phyloP scores from a whole-genome alignment of 176 grass and related monocot species.

The Oryza punctata region DNA sequence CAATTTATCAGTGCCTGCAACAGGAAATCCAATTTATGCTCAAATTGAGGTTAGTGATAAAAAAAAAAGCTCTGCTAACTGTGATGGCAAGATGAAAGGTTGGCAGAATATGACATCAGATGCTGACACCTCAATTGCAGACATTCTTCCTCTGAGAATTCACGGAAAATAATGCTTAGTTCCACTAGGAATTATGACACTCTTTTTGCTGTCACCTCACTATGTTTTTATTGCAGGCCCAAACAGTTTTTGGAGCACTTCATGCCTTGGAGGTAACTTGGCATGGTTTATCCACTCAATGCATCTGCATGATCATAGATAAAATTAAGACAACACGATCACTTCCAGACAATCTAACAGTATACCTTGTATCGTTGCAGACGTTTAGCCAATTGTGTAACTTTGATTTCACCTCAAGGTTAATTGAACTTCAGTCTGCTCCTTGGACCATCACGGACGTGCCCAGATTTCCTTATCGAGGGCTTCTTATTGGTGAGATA shows the following conservation, averaged over 20 bases:
- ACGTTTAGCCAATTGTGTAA: constrained; percentile 92
- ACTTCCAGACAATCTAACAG: constrained; percentile 13
- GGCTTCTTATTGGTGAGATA: constrained; percentile 85
- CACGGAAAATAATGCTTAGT: neutral
- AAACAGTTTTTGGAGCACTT: constrained; percentile 85
- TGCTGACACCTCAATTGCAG: neutral
- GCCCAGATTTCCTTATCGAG: constrained; percentile 85
- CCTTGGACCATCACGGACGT: constrained; percentile 82
- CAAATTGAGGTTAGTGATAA: constrained; percentile 71
- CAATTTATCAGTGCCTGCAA: constrained; percentile 58
- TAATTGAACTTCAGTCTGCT: constrained; percentile 67
- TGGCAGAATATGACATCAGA: neutral
- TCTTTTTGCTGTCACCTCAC: neutral
- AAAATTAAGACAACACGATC: neutral
- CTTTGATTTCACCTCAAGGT: constrained; percentile 70
- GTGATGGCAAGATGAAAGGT: neutral
- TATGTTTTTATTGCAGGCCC: constrained; percentile 76
- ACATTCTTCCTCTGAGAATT: neutral
- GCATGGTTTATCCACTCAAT: neutral
- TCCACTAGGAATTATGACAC: neutral
- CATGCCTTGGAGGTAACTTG: constrained; percentile 85
- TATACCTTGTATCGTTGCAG: constrained; percentile 45
- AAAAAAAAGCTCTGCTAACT: neutral
- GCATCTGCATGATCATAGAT: neutral
- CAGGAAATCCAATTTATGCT: constrained; percentile 55